Evolutionary conservation across 306 rosid species (phyloP).

Genomic region (Dicorynia guianensis): DNA sequence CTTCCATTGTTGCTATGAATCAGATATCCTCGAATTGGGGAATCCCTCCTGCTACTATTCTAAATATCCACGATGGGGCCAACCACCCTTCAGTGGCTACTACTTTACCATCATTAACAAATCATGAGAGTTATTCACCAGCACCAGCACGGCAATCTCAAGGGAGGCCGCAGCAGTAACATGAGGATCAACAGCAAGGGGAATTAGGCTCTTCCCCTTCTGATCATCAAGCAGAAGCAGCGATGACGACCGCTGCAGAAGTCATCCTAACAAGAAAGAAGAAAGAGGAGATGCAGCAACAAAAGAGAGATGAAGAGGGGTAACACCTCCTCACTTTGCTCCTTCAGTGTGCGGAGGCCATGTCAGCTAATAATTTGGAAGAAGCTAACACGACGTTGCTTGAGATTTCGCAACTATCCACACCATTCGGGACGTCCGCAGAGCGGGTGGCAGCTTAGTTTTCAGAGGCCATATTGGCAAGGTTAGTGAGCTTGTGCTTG

Average conservation of each 20-base stretch:
- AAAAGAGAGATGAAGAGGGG: constrained; percentile 88
- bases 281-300: constrained; percentile 78
- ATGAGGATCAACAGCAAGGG: constrained; percentile 35
- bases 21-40: constrained; percentile 67
- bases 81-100: constrained; percentile 44
- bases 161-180: constrained; percentile 31
- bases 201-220: constrained; percentile 37
- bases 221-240: neutral
- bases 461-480: constrained; percentile 96
- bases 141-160: constrained; percentile 32
- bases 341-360: constrained; percentile 95
- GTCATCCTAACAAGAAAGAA: constrained; percentile 54
- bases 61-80: neutral
- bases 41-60: constrained; percentile 36
- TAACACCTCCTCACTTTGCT: constrained; percentile 83
- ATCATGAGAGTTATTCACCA: constrained; percentile 33
- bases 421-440: constrained; percentile 92
- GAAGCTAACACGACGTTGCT: constrained; percentile 87
- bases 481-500: constrained; percentile 86
- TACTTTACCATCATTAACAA: constrained; percentile 36
- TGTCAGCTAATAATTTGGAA: constrained; percentile 82
- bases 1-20: constrained; percentile 37
- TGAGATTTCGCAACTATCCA: constrained; percentile 88
- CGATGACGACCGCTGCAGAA: constrained; percentile 7
- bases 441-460: constrained; percentile 96